Evolutionary conservation across 1,139 yeast genomes (phyloP), one percentile per base, ranked within the genome.

Genomic region (Candida tropicalis): DNA sequence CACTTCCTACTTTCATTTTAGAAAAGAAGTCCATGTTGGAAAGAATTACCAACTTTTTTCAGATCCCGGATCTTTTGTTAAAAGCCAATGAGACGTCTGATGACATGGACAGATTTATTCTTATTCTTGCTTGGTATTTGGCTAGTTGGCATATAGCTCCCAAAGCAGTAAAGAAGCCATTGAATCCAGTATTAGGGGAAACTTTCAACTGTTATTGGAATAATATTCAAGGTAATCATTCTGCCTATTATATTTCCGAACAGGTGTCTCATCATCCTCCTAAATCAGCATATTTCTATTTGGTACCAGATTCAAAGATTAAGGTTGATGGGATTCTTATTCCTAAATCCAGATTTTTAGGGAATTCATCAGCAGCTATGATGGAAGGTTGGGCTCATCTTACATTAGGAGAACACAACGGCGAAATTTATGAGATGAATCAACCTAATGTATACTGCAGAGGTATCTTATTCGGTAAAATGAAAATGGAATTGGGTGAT

Each of bases 211-310:
- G 97, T 58, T 91, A 87, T 60, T 93, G 99, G 99, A 95, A 89
- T 54, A 68, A 88, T 41, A 81, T 93, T 10, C 82, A 87, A 44
- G 77, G 32, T 3, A 25, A 33, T 23, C 5, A 15, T 5, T n/a
- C 38, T 4, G 96, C 97, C 0, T 91, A 77, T 58, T 95, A 91
- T 60, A 66, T 93, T 11, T 77, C 98, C 1, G 99, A 93, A 63
- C 99, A 93, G 63, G 89, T 97, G 0, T 87, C 96, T 17, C 99
- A 93, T 58, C 99, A 93, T 61, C 99, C 99, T n/a, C 99, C 99
- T 7, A 87, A 93, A 60, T 88, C 97, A 0, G 86, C 97, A 0
- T 93, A 93, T 65, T 93, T 91, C 58, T 93, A 88, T 63, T 70
- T 85, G 63, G 77, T 88, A 36, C 99, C 99, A 0, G 87, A 84